phyloP scores from a whole-genome alignment of 192 early-diverging fungal genomes.

The Coemansia sp. region DNA sequence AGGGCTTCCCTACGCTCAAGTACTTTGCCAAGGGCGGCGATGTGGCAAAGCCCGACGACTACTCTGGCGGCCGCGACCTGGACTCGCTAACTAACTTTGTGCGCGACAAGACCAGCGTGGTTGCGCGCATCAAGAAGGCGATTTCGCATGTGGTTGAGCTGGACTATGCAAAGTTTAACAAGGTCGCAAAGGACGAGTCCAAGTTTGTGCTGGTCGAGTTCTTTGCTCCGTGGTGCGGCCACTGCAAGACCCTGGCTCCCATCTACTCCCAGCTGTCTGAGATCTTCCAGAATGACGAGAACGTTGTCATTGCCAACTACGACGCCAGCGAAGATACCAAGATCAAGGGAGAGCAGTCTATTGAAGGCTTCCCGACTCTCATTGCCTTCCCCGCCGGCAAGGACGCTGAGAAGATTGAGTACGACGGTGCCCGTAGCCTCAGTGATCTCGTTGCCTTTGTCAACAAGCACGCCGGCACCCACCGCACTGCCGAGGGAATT shows the following conservation, averaged over 20 bases:
- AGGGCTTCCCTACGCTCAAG: conserved; percentile 89
- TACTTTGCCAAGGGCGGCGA: conserved; percentile 86
- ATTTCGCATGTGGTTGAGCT: conserved; percentile 69
- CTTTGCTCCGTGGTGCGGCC: conserved; percentile 91
- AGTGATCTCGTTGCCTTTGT: conserved; percentile 75
- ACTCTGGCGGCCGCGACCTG: conserved; percentile 79
- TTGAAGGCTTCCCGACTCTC: conserved; percentile 87
- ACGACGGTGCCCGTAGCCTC: conserved; percentile 71
- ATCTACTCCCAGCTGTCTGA: conserved; percentile 87
- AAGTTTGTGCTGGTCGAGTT: conserved; percentile 89
- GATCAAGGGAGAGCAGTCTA: conserved; percentile 62
- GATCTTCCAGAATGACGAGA: conserved; percentile 73
- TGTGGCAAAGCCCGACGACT: conserved; percentile 70
- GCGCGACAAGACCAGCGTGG: conserved; percentile 73
- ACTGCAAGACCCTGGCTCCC: conserved; percentile 81
- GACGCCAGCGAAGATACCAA: conserved; percentile 73
- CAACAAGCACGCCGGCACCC: conserved; percentile 79
- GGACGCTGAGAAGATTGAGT: conserved; percentile 63
- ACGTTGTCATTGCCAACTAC: conserved; percentile 85
- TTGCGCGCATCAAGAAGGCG: conserved; percentile 68
- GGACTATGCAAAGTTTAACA: conserved; percentile 72
- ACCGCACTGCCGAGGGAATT: conserved; percentile 71
- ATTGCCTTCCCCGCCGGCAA: conserved; percentile 77
- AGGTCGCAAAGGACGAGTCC: conserved; percentile 65
- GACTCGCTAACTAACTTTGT: conserved; percentile 76